Evolutionary conservation across 2,329 filamentous ascomycete genomes (phyloP).

Genomic region (Clonostachys rosea): DNA sequence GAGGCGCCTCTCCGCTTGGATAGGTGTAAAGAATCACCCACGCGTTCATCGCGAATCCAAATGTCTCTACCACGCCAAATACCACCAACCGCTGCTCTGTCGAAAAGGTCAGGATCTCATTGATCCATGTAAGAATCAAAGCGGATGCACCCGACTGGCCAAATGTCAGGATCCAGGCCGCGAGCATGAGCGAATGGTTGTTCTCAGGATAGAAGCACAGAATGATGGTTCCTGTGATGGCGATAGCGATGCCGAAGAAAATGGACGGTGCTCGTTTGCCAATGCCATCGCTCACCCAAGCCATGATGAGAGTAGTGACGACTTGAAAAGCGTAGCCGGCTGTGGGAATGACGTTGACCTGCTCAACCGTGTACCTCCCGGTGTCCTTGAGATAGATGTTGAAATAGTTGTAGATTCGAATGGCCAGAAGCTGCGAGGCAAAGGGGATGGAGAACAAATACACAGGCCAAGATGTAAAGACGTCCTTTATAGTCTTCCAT

Average conservation of each 20-base stretch:
- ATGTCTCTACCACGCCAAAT: constrained; percentile 40
- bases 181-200: constrained; percentile 24
- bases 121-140: constrained; percentile 38
- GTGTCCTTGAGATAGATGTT: constrained; percentile 23
- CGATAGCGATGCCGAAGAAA: constrained; percentile 37
- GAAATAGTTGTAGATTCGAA: constrained; percentile 27
- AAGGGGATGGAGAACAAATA: constrained; percentile 25
- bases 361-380: constrained; percentile 18
- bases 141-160: constrained; percentile 24
- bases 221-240: constrained; percentile 24
- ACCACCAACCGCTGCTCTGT: constrained; percentile 44
- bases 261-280: constrained; percentile 48
- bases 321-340: constrained; percentile 29
- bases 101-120: constrained; percentile 37
- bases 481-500: constrained; percentile 14
- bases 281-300: constrained; percentile 50
- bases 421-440: constrained; percentile 23
- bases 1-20: constrained; percentile 25
- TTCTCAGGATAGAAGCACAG: constrained; percentile 24
- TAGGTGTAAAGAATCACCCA: constrained; percentile 34
- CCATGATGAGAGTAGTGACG: constrained; percentile 46
- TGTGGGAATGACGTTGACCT: constrained; percentile 47
- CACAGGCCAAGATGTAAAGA: constrained; percentile 19
- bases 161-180: constrained; percentile 26
- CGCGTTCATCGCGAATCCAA: constrained; percentile 35